Percentiles rank a stretch among this genome's conserved stretches.
These are phyloP conservation scores for Danielia reshetovae DNA, from an alignment of 805 yeast genomes.

Conservation along the genomic window DNA sequence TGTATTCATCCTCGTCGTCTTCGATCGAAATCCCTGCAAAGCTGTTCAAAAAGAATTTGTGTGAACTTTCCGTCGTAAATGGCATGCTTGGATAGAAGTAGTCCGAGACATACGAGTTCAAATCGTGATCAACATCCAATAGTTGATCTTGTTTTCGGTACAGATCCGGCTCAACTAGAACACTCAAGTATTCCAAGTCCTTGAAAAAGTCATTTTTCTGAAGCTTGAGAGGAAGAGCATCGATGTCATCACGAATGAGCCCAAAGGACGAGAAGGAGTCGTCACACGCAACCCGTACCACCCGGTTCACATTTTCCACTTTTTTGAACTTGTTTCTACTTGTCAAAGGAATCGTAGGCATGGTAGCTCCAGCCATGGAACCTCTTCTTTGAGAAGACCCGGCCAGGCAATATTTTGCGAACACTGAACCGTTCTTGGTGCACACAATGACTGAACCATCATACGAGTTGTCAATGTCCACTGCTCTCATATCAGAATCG, in stretches of 20 bases:
- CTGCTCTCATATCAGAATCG: slow-evolving; percentile 51
- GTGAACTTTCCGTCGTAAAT: slow-evolving; percentile 4
- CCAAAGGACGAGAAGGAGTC: slow-evolving; percentile 62
- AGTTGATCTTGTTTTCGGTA: slow-evolving; percentile 41
- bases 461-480: slow-evolving; percentile 62
- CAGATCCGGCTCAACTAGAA: slow-evolving; percentile 30
- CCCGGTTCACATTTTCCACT: slow-evolving; percentile 50
- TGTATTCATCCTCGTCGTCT: background rate
- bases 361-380: slow-evolving; percentile 29
- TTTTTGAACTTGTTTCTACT: slow-evolving; percentile 48
- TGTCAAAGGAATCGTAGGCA: slow-evolving; percentile 12
- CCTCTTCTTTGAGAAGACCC: slow-evolving; percentile 20
- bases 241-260: slow-evolving; percentile 60
- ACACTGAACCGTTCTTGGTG: slow-evolving; percentile 68
- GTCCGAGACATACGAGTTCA: slow-evolving; percentile 25
- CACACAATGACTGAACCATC: slow-evolving; percentile 70
- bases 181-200: slow-evolving; percentile 57
- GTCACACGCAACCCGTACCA: slow-evolving; percentile 65
- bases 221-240: slow-evolving; percentile 52
- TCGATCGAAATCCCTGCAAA: background rate
- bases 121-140: slow-evolving; percentile 26
- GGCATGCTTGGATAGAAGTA: slow-evolving; percentile 22
- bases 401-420: slow-evolving; percentile 32
- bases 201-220: slow-evolving; percentile 41
- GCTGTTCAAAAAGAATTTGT: slow-evolving; percentile 1